Conservation (phyloP, 2,329 filamentous ascomycete species). For the Xylariomycetidae sp. region DNA sequence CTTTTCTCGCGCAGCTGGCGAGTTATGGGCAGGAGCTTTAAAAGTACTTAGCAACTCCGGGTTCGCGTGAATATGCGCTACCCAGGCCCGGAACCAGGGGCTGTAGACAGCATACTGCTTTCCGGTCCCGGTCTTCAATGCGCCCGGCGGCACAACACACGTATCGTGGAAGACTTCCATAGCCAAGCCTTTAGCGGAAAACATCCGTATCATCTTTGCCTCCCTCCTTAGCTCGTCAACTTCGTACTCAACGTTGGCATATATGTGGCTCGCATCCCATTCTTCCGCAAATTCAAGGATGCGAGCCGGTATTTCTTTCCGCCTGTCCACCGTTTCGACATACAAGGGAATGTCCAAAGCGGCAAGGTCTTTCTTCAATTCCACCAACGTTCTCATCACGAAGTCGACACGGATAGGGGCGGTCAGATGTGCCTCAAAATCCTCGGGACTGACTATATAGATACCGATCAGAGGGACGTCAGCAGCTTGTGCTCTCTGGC, state of each 20-base stretch:
- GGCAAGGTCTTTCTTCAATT: slow-evolving; percentile 62
- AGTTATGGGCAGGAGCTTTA: slow-evolving; percentile 54
- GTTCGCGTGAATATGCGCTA: slow-evolving; percentile 66
- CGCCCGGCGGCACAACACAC: slow-evolving; percentile 74
- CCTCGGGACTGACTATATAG: slow-evolving; percentile 77
- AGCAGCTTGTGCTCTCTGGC: slow-evolving; percentile 59
- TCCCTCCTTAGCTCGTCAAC: slow-evolving; percentile 84
- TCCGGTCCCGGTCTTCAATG: slow-evolving; percentile 60
- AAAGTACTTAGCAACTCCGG: slow-evolving; percentile 60
- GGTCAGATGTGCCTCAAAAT: slow-evolving; percentile 76
- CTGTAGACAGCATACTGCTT: slow-evolving; percentile 81
- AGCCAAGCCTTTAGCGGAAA: slow-evolving; percentile 58
- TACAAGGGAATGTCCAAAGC: slow-evolving; percentile 73
- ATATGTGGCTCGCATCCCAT: slow-evolving; percentile 74
- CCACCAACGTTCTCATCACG: slow-evolving; percentile 64
- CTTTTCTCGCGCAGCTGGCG: slow-evolving; percentile 34
- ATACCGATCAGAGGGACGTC: slow-evolving; percentile 69
- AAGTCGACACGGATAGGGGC: slow-evolving; percentile 75
- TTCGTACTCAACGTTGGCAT: slow-evolving; percentile 85
- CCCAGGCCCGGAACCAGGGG: slow-evolving; percentile 77
- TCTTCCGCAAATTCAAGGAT: slow-evolving; percentile 61
- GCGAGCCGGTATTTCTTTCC: slow-evolving; percentile 56
- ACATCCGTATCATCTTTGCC: slow-evolving; percentile 56
- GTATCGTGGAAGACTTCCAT: slow-evolving; percentile 76
- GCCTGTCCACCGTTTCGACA: slow-evolving; percentile 64